Evolutionary conservation across 345 rosid species (phyloP), one percentile per base, ranked within the genome.

Genomic region (Hirschfeldia incana): DNA sequence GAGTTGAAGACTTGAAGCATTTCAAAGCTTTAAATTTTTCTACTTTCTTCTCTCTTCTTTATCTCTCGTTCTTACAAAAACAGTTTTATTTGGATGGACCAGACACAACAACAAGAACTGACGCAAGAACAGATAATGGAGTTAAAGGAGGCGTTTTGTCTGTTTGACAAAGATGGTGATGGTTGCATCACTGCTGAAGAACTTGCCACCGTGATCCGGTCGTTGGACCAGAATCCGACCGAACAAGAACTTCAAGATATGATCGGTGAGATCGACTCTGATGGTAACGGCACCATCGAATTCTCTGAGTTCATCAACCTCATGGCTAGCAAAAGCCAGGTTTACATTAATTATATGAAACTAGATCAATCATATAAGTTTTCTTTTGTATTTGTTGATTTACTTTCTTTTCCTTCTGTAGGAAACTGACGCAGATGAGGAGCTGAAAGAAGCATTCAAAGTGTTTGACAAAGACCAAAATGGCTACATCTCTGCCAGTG

Each of bases 401-500:
- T 51, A 7, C 4, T 28, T 9, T 30, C 9, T 16, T 8, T n/a
- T 13, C 2, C 8, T 7, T 46, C 13, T 46, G 8, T 85, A 92
- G 96, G 97, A 88, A 60, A 85, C 86, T 32, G 93, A 93, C 80
- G 89, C 78, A 15, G 90, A 87, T 75, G 95, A 91, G 37, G 98
- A 91, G 77, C 95, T 91, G 4, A 87, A 84, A 53, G 97, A 91
- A 73, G 97, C 93, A 69, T 93, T 93, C 82, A 88, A 90, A 82
- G 95, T 93, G 73, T 93, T 93, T 66, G 98, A 93, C 82, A 89
- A 87, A 78, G 98, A 93, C 73, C 95, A 88, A 83, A 88, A 93
- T 76, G 98, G 97, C 0, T 91, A 80, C 51, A 93, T 93, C 61
- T 91, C 97, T 16, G 92, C 98, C 12, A 85, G 12, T 70, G 95